Percentiles rank a stretch among this genome's conserved stretches.
Conservation (phyloP, 2,329 filamentous ascomycete species). For the Aspergillus pseudoterreus region DNA sequence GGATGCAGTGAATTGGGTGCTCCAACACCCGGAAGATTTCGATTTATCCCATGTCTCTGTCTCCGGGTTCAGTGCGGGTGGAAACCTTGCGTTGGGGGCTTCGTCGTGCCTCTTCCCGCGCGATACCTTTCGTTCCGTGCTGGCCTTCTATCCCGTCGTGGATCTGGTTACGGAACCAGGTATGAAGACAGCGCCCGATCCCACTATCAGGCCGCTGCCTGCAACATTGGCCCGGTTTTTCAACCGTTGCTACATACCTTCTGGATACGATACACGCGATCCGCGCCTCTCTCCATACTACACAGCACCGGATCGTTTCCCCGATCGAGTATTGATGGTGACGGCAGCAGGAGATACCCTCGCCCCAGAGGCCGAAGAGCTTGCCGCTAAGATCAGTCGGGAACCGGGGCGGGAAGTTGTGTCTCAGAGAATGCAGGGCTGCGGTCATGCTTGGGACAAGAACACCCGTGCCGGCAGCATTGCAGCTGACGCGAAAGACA, state of each 20-base stretch:
- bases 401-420: conserved; percentile 22
- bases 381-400: conserved; percentile 23
- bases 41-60: conserved; percentile 31
- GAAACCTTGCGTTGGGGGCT: conserved; percentile 36
- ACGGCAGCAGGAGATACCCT: conserved; percentile 28
- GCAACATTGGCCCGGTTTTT: conserved; percentile 24
- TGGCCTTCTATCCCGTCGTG: conserved; percentile 32
- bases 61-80: conserved; percentile 45
- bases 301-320: conserved; percentile 23
- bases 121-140: conserved; percentile 27
- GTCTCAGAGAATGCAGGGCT: conserved; percentile 31
- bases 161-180: conserved; percentile 20
- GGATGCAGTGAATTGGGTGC: conserved; percentile 35
- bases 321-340: conserved; percentile 27
- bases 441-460: conserved; percentile 41
- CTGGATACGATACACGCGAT: conserved; percentile 22
- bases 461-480: conserved; percentile 22
- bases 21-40: conserved; percentile 31
- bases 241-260: conserved; percentile 26
- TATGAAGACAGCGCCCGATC: conserved; percentile 22
- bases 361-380: conserved; percentile 26
- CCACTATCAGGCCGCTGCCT: conserved; percentile 19
- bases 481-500: conserved; percentile 28
- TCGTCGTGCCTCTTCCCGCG: conserved; percentile 25
- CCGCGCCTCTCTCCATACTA: conserved; percentile 31